Evolutionary conservation across 73 alveolate genomes (phyloP).

Genomic region (Blepharisma japonicum): DNA sequence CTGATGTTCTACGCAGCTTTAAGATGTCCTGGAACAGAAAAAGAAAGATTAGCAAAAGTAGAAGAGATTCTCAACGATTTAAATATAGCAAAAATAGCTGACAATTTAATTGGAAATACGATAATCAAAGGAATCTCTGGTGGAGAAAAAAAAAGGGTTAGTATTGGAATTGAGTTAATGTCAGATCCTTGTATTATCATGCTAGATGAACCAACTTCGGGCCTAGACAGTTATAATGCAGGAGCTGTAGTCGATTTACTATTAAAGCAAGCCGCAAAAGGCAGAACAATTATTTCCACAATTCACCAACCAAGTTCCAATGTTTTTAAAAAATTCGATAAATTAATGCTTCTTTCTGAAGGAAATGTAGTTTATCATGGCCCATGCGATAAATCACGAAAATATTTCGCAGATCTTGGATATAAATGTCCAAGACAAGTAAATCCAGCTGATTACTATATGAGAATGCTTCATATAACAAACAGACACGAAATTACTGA

Average conservation of each 20-base stretch:
- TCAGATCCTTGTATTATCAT: no score
- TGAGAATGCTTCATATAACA: no score
- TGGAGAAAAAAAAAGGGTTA: no score
- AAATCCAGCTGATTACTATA: conserved; percentile 71
- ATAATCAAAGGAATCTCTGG: no score
- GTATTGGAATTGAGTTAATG: no score
- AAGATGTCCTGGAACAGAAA: background rate
- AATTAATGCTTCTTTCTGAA: conserved; percentile 42
- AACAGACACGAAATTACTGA: no score
- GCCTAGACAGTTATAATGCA: background rate
- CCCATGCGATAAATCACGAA: conserved; percentile 22
- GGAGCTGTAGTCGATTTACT: background rate
- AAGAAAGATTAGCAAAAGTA: no score
- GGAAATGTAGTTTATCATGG: conserved; percentile 47
- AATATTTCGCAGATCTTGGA: conserved; percentile 58
- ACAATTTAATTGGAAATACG: no score
- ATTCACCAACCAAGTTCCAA: conserved; percentile 30
- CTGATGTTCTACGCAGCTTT: conserved; percentile 52
- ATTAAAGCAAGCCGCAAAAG: background rate
- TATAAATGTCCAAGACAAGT: conserved; percentile 55
- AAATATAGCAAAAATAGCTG: no score
- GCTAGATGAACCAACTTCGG: no score
- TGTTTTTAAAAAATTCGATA: conserved; percentile 35
- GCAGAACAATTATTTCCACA: conserved; percentile 27
- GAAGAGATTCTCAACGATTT: no score